These are phyloP conservation scores for Aegilops umbellulata DNA, from an alignment of 176 grass and related monocot species.

Conservation along the genomic window DNA sequence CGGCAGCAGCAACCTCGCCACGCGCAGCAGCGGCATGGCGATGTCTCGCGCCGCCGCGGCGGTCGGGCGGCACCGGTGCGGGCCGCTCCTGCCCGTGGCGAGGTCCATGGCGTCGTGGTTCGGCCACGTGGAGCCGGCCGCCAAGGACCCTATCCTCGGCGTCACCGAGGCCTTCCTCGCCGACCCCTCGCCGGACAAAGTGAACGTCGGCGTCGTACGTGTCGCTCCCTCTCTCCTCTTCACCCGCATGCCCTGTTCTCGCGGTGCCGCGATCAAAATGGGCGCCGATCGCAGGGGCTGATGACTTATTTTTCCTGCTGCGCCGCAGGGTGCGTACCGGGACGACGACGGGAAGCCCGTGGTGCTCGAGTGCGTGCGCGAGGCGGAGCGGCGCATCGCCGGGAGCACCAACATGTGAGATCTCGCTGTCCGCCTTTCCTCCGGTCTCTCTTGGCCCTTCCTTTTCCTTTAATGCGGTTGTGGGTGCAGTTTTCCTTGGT, in stretches of 20 bases:
- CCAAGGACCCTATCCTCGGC: conserved; percentile 97
- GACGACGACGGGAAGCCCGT: conserved; percentile 88
- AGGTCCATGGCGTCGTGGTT: conserved; percentile 71
- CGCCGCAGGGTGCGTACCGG: conserved; percentile 74
- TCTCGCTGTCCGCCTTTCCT: neutral
- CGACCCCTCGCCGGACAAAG: conserved; percentile 74
- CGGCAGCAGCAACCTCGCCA: neutral
- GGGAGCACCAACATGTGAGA: conserved; percentile 83
- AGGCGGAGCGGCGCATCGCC: conserved; percentile 78
- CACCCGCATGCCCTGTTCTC: neutral
- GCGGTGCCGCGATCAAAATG: neutral
- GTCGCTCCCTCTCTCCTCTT: neutral
- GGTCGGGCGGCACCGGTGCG: neutral
- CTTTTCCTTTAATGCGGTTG: neutral
- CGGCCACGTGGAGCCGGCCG: conserved; percentile 74
- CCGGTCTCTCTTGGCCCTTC: neutral
- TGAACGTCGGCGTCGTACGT: conserved; percentile 90
- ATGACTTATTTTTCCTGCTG: neutral
- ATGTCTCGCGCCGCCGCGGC: conserved; percentile 18
- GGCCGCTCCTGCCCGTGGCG: neutral
- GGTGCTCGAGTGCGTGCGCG: conserved; percentile 84
- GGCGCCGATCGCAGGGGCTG: neutral
- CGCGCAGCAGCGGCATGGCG: conserved; percentile 4
- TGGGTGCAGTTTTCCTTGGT: conserved; percentile 2
- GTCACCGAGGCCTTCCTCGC: conserved; percentile 98